Evolutionary conservation across 2,329 filamentous ascomycete species (phyloP), one percentile per base, ranked within the genome.

Genomic region (Bipolaris sorokiniana): DNA sequence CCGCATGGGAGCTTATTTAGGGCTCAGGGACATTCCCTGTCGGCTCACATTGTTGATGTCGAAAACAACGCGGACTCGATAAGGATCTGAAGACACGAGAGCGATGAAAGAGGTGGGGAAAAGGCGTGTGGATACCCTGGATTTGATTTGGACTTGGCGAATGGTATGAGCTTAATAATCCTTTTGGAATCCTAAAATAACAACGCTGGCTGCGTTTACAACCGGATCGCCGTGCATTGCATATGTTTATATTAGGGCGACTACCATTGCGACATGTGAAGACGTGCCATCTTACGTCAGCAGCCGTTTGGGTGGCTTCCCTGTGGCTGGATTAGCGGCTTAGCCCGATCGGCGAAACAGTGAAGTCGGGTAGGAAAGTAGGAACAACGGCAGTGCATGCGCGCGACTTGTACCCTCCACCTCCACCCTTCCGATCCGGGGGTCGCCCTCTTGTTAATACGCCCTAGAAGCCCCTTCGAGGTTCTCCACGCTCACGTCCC

Each of bases 1-100:
- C 80, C 5, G 77, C 80, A 66, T 88, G 85, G 85, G 80, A 83
- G 56, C 67, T 87, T 62, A 78, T 83, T 38, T 77, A 63, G 67
- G 50, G 45, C 6, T 26, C 33, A 49, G 53, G 41, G 48, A 45
- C 20, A 3, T 13, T 18, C 20, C 1, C 45, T 13, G 1, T 5
- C 13, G 15, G 22, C 46, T 48, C 33, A 28, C n/a, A 16, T 15
- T 16, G 28, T 31, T 31, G 28, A n/a, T 16, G 11, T 49, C 3
- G 10, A 41, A 20, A 23, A 34, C 9, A 37, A 37, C 18, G 22
- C 36, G 7, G 16, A 26, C 23, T 41, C 7, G 5, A 18, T 31
- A 15, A 7, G 22, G 10, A 16, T 38, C 15, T 40, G 9, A 18
- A 23, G 36, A 38, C 9, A 15, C 15, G 22, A 41, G 16, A 10